phyloP scores from a whole-genome alignment of 371 early-diverging fungal genomes.

The Batrachochytrium dendrobatidis region DNA sequence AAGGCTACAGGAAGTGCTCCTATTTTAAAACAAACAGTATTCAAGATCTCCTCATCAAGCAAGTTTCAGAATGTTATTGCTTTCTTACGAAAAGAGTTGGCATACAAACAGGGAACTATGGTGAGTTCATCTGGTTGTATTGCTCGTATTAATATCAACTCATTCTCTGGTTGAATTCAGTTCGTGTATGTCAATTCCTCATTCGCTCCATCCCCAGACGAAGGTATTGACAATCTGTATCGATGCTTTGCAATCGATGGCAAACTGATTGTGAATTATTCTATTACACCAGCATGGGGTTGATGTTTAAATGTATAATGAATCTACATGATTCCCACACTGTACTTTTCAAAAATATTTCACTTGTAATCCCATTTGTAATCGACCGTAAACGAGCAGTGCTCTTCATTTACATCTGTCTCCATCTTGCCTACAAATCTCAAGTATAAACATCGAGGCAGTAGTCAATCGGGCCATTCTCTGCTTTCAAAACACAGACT shows the following conservation, averaged over 20 bases:
- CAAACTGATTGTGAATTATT: conserved; percentile 80
- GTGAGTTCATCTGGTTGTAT: conserved; percentile 65
- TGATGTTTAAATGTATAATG: conserved; percentile 25
- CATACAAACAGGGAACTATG: no score
- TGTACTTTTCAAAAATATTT: no score
- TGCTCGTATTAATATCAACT: conserved; percentile 49
- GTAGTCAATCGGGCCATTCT: no score
- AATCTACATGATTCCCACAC: not conserved
- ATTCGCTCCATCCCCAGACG: conserved; percentile 92
- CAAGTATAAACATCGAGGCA: no score
- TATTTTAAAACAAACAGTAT: conserved; percentile 76
- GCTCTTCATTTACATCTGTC: no score
- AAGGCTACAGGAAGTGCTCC: conserved; percentile 86
- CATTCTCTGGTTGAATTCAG: conserved; percentile 25
- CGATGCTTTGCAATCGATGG: conserved; percentile 78
- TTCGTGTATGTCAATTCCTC: conserved; percentile 88
- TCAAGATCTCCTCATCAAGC: conserved; percentile 73
- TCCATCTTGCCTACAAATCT: no score
- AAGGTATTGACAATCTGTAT: conserved; percentile 68
- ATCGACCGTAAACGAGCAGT: no score
- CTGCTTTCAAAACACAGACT: no score
- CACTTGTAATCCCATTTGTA: no score
- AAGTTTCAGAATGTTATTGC: conserved; percentile 75
- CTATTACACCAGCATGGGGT: conserved; percentile 86
- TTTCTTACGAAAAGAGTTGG: conserved; percentile 78